Evolutionary conservation across 1,284 basidiomycete species (phyloP), one percentile per base, ranked within the genome.

Genomic region (Sanghuangporus weigelae): DNA sequence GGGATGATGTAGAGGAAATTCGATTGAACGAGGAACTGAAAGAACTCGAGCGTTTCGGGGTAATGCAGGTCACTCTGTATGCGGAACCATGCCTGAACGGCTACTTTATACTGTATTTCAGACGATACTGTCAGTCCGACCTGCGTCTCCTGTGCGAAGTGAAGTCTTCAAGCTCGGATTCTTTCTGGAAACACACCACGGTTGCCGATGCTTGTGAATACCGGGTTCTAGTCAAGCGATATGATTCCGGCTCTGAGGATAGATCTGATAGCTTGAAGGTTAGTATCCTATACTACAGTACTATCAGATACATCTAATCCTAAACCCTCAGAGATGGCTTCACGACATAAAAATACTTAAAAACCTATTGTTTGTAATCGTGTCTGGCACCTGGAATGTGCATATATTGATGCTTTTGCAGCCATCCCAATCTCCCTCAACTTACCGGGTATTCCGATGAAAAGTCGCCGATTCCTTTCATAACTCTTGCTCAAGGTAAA

Each of bases 361-460:
- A 65, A 78, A 77, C 62, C 65, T 83, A 19, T 79, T 78, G 82
- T 82, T 14, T 1, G 62, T 60, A 79, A 71, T 39, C 58, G 50
- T 35, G 14, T 46, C 16, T 46, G 5, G 4, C 44, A 7, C 16
- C 21, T 16, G 44, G 5, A 11, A 16, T 46, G 16, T 1, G 11
- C 44, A 19, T 46, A 26, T 3, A 26, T 19, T 46, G 44, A 46
- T 7, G 16, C 44, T 4, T 2, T 46, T 61, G 38, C 58, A 84
- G 83, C 65, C 83, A 84, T 62, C 80, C 81, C 12, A 83, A 80
- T 68, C 69, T 84, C 14, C 82, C 83, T 0, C 81, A 84, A 68
- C 77, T 84, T 73, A 67, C 81, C 7, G 83, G 82, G 0, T 81
- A 81, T 66, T 84, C 83, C 0, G 72, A 77, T n/a, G 78, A 78